Evolutionary conservation across 2,329 filamentous ascomycete genomes (phyloP).

Genomic region (Ophiosphaerella korrae): DNA sequence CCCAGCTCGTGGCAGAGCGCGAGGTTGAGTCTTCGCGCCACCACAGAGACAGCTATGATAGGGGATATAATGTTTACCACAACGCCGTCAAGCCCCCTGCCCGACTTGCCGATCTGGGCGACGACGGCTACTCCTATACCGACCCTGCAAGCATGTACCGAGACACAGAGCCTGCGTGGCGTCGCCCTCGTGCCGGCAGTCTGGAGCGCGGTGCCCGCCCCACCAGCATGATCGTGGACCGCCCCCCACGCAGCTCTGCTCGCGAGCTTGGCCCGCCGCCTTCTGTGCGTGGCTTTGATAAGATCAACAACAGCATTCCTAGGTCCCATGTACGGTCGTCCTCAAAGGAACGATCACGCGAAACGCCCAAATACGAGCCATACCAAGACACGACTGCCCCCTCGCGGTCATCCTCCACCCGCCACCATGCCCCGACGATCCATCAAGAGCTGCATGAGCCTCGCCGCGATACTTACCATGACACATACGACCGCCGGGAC

Average conservation of each 20-base stretch:
- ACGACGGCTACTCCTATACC: slow-evolving; percentile 56
- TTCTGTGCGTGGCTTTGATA: slow-evolving; percentile 72
- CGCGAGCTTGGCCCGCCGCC: slow-evolving; percentile 63
- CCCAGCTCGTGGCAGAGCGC: slow-evolving; percentile 45
- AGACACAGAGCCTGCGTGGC: slow-evolving; percentile 57
- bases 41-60: slow-evolving; percentile 29
- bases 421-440: slow-evolving; percentile 49
- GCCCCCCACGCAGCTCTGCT: slow-evolving; percentile 41
- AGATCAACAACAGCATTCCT: slow-evolving; percentile 55
- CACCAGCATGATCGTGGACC: slow-evolving; percentile 51
- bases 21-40: slow-evolving; percentile 44
- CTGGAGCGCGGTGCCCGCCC: slow-evolving; percentile 53
- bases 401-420: slow-evolving; percentile 45
- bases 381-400: slow-evolving; percentile 45
- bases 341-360: slow-evolving; percentile 41
- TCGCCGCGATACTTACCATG: slow-evolving; percentile 48
- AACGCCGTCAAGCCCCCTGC: slow-evolving; percentile 26
- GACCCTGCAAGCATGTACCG: slow-evolving; percentile 57
- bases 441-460: slow-evolving; percentile 54
- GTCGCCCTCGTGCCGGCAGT: slow-evolving; percentile 52
- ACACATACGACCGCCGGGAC: slow-evolving; percentile 52
- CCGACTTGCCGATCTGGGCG: slow-evolving; percentile 43
- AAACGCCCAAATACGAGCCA: slow-evolving; percentile 41
- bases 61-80: slow-evolving; percentile 36
- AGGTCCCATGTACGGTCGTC: slow-evolving; percentile 32